These are phyloP conservation scores for Holtermanniella nyarrowii DNA, from an alignment of 768 basidiomycete genomes.

Conservation along the genomic window DNA sequence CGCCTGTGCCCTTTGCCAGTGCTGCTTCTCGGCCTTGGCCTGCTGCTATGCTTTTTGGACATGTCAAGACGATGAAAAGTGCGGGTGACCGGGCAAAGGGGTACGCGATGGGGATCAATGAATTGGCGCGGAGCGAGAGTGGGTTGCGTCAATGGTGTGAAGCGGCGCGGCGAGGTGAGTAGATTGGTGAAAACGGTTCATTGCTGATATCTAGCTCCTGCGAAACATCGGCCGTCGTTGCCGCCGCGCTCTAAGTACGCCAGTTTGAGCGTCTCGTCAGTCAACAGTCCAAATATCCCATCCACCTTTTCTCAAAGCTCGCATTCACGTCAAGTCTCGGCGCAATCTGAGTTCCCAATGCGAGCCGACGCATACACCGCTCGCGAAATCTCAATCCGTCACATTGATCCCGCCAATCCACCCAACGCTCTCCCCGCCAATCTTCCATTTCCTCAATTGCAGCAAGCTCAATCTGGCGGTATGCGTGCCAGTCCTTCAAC, in stretches of 20 bases:
- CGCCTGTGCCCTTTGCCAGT: background rate
- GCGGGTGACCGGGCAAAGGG: constrained; percentile 35
- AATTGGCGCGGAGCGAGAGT: constrained; percentile 28
- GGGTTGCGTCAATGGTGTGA: constrained; percentile 33
- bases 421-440: constrained; percentile 27
- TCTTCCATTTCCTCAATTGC: constrained; percentile 34
- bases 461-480: constrained; percentile 14
- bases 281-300: background rate
- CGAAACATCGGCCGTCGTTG: constrained; percentile 3
- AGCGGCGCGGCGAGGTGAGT: constrained; percentile 21
- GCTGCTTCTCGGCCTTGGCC: constrained; percentile 27
- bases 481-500: constrained; percentile 24
- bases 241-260: constrained; percentile 1
- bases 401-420: constrained; percentile 28
- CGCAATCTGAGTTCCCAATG: constrained; percentile 32
- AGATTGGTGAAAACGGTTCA: background rate
- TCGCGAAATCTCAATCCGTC: constrained; percentile 28
- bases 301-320: constrained; percentile 6
- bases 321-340: constrained; percentile 22
- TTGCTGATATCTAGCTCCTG: background rate
- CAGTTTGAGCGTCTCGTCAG: background rate
- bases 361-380: constrained; percentile 32
- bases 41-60: constrained; percentile 34
- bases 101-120: constrained; percentile 35
- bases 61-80: constrained; percentile 29